Evolutionary conservation across 2,329 filamentous ascomycete species (phyloP), one percentile per base, ranked within the genome.

Genomic region (Alternaria postmessia): DNA sequence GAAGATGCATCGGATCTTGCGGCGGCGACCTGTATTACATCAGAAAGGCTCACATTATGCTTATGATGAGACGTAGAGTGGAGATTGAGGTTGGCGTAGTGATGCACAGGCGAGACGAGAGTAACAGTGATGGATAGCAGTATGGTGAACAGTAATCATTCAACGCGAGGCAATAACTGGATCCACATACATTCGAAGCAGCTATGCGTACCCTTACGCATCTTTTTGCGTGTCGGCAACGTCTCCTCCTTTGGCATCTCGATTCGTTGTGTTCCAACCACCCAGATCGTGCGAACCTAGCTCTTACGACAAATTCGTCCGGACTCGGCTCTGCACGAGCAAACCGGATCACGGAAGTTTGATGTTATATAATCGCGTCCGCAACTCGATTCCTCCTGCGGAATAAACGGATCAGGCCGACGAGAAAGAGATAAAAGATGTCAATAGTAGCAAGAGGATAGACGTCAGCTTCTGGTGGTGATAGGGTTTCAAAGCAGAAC

Each of bases 1-100:
- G 57, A 78, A 83, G 52, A 82, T 79, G 69, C 83, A 85, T 53
- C 79, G 78, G 28, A 84, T 82, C 71, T 84, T 85, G 51, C 83
- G 80, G 38, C 83, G 79, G 41, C 82, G 80, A 59, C 83, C 84
- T 78, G 52, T 34, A 42, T 24, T 47, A 18, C 7, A 66, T 79
- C 62, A 78, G 75, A 67, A 43, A 36, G 26, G 20, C 42, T 24
- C 24, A 47, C 14, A 53, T 24, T 34, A 42, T 24, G 24, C 22
- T 14, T 8, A 24, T 26, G 12, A 32, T 5, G 26, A 28, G 28
- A 32, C 38, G 39, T 32, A 30, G 39, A 58, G 20, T 34, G 47
- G 28, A 34, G 54, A 47, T 36, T 47, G 26, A 55, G 51, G 44
- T 53, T 43, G 26, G 44, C 28, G 51, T 59, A 55, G 47, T 49